Evolutionary conservation across 257 asterid genomes (phyloP).

Genomic region (Ajuga chamaepitys): DNA sequence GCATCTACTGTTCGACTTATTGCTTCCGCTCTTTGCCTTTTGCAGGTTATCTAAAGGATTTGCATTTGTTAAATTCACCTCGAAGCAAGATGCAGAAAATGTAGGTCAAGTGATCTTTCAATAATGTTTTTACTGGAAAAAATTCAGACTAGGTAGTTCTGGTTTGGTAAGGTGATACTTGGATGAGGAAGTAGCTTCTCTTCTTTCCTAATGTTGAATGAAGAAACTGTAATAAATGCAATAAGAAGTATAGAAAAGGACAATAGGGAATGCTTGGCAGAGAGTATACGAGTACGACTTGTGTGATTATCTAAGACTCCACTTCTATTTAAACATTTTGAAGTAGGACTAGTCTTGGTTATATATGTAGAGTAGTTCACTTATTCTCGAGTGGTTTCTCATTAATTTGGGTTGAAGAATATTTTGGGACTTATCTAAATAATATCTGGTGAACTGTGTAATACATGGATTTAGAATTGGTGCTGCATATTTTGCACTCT

Average conservation of each 20-base stretch:
- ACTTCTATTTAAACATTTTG: not conserved
- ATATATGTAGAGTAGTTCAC: not conserved
- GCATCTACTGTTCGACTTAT: slow-evolving; percentile 8
- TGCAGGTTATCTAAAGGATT: slow-evolving; percentile 81
- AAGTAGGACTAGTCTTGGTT: not conserved
- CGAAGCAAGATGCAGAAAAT: slow-evolving; percentile 80
- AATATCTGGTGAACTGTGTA: not conserved
- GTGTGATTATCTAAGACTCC: not conserved
- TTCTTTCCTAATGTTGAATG: not conserved
- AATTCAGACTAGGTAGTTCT: not conserved
- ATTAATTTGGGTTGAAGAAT: not conserved
- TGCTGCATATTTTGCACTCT: not conserved
- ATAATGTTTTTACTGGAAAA: slow-evolving; percentile 6
- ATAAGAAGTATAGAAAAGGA: not conserved
- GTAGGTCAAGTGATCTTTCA: slow-evolving; percentile 31
- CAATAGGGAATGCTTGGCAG: not conserved
- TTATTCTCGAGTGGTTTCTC: not conserved
- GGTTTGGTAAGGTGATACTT: not conserved
- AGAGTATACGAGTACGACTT: not conserved
- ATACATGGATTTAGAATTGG: not conserved
- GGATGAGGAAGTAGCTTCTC: slow-evolving; percentile 5
- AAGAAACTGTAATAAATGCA: not conserved
- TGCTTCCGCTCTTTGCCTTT: slow-evolving; percentile 11
- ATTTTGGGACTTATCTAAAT: not conserved
- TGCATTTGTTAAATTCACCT: slow-evolving; percentile 88